Evolutionary conservation across 495 filamentous ascomycete genomes (phyloP).

Genomic region (Talaromyces stipitatus): DNA sequence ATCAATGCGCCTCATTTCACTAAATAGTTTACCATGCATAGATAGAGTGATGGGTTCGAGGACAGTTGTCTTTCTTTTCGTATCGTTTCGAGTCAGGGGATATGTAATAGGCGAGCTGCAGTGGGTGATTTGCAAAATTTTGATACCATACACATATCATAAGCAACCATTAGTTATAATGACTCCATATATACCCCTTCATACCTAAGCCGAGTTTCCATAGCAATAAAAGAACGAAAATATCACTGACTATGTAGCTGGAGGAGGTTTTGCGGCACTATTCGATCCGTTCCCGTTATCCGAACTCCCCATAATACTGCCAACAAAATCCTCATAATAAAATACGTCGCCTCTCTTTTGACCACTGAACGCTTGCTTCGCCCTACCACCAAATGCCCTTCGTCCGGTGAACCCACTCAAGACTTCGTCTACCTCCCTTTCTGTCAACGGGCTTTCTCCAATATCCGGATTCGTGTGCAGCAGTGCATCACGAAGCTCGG

Average conservation of each 20-base stretch:
- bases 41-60: neutral
- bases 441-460: constrained; percentile 59
- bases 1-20: constrained; percentile 52
- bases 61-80: no score
- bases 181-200: neutral
- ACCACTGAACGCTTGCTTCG: constrained; percentile 15
- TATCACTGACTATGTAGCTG: neutral
- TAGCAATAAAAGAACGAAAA: neutral
- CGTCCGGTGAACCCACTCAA: constrained; percentile 77
- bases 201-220: neutral
- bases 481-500: constrained; percentile 74
- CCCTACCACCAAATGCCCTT: constrained; percentile 55
- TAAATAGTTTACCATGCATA: neutral
- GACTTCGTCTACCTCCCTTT: constrained; percentile 73
- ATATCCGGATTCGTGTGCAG: constrained; percentile 71
- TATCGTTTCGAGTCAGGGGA: neutral
- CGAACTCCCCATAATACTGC: constrained; percentile 28
- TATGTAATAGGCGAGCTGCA: neutral
- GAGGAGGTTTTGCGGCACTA: neutral
- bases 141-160: neutral
- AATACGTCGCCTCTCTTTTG: constrained; percentile 38
- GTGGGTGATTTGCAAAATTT: neutral
- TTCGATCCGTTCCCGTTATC: constrained; percentile 18
- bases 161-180: neutral
- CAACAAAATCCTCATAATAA: constrained; percentile 39